Conservation (phyloP, 1,284 basidiomycete species). For the Malassezia caprae region DNA sequence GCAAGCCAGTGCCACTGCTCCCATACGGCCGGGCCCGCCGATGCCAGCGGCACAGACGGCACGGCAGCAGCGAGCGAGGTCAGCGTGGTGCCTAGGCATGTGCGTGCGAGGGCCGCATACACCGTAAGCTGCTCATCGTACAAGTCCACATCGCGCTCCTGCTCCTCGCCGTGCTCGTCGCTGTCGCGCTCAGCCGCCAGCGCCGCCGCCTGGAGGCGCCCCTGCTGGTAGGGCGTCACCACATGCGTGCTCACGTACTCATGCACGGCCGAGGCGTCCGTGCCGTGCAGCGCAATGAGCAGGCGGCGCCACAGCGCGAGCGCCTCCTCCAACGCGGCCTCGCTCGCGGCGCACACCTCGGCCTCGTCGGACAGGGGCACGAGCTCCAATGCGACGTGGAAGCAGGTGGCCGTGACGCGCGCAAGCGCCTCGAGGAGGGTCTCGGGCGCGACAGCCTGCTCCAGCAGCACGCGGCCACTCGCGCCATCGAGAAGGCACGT, state of each 20-base stretch:
- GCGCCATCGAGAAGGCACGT: background rate
- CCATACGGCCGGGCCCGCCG: conserved; percentile 28
- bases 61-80: conserved; percentile 23
- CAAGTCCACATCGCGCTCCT: conserved; percentile 28
- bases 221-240: conserved; percentile 29
- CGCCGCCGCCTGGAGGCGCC: conserved; percentile 27
- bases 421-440: conserved; percentile 1
- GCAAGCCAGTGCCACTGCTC: conserved; percentile 41
- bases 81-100: conserved; percentile 15
- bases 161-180: conserved; percentile 23
- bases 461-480: conserved; percentile 1
- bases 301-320: conserved; percentile 10
- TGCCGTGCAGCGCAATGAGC: background rate
- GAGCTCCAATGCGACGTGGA: conserved; percentile 12
- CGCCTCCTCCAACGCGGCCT: conserved; percentile 7
- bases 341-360: conserved; percentile 6
- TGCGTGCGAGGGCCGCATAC: conserved; percentile 31
- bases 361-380: conserved; percentile 22
- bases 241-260: conserved; percentile 29
- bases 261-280: conserved; percentile 18
- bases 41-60: conserved; percentile 11
- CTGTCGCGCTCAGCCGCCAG: conserved; percentile 11
- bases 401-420: background rate
- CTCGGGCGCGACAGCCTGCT: background rate
- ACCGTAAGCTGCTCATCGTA: conserved; percentile 37